Evolutionary conservation across 2,329 filamentous ascomycete genomes (phyloP), one percentile per base, ranked within the genome.

Genomic region (Fusarium torreyae): DNA sequence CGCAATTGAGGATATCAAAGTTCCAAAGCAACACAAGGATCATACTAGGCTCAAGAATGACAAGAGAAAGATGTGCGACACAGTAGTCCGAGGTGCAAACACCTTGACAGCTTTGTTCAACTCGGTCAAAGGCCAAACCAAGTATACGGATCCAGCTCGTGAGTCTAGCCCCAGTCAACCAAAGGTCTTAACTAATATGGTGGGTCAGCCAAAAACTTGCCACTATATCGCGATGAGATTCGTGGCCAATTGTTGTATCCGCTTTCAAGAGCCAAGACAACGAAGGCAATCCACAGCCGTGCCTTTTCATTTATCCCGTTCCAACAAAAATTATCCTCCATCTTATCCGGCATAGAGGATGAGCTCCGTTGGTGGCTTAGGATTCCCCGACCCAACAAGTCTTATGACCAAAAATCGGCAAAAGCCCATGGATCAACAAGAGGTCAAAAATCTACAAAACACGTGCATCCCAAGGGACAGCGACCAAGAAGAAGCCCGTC

Each of bases 321-420:
- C 17, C 66, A 69, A 11, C 55, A 69, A 22, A 62, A 63, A 8
- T 66, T 69, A 10, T 57, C 49, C 17, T 34, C 48, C 9, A 57
- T 69, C 10, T 39, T 69, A n/a, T 26, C 49, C 4, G 48, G 49
- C 22, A 63, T 69, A 13, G 66, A 69, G 22, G 28, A 52, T 6
- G 66, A 69, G 42, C 46, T 69, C 18, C 68, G 66, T 38, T 65
- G 56, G 62, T 69, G 66, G 66, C 61, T 69, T 10, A 40, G 58
- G 5, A 22, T 69, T 14, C 66, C 67, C 18, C 51, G 55, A 1
- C 40, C 63, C 22, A 20, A 28, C 34, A 55, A 60, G 14, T 17
- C 43, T 20, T 57, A 63, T 36, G 34, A 36, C 15, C 34, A 36
- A 13, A 31, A 4, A 31, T 31, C 28, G 28, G 13, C 28, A 11